Percentiles rank a stretch among this genome's conserved stretches.
Conservation (phyloP, 306 rosid genomes). For the Clitoria ternatea region DNA sequence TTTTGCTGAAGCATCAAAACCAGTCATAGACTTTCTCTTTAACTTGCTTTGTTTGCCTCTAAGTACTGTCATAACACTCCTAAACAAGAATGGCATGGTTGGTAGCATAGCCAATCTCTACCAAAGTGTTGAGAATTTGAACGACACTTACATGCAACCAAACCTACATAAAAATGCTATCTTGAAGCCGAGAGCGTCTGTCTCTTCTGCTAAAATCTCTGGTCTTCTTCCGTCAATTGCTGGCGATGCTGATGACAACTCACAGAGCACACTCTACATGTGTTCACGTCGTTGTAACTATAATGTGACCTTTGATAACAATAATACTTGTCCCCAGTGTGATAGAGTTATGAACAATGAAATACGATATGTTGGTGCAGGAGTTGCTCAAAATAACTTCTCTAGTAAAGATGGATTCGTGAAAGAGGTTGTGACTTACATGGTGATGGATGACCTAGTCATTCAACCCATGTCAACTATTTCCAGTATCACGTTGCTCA, state of each 20-base stretch:
- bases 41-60: constrained; percentile 37
- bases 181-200: not conserved
- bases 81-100: constrained; percentile 29
- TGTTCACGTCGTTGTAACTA: not conserved
- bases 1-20: constrained; percentile 50
- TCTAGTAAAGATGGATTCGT: constrained; percentile 12
- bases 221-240: not conserved
- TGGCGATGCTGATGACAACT: not conserved
- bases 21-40: constrained; percentile 40
- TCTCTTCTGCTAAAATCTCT: not conserved
- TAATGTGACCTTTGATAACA: not conserved
- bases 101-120: constrained; percentile 42
- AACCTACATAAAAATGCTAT: constrained; percentile 15
- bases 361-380: not conserved
- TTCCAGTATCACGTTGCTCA: constrained; percentile 23
- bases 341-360: not conserved
- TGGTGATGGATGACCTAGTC: constrained; percentile 41
- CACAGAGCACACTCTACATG: not conserved
- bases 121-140: constrained; percentile 34
- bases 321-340: fast-evolving
- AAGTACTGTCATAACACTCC: constrained; percentile 19
- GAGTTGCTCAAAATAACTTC: not conserved
- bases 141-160: constrained; percentile 32
- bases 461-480: constrained; percentile 35
- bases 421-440: constrained; percentile 33